phyloP scores from a whole-genome alignment of 768 basidiomycete genomes.

The Fibroporia radiculosa region DNA sequence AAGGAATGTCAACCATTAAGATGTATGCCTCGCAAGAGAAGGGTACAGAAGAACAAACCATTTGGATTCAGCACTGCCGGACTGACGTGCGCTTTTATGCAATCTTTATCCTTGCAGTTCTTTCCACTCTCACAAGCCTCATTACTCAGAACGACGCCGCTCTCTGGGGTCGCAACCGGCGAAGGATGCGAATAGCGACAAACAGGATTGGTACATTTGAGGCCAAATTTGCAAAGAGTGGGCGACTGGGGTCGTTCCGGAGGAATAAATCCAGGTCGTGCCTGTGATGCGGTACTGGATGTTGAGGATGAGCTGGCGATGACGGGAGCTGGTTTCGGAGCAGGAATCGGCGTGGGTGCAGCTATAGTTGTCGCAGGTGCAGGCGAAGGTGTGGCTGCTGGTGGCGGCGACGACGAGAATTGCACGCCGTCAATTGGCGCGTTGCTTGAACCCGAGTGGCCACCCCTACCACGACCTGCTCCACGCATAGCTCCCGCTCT shows the following conservation, averaged over 20 bases:
- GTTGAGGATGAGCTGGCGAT: slow-evolving; percentile 13
- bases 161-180: slow-evolving; percentile 93
- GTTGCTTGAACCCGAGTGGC: slow-evolving; percentile 13
- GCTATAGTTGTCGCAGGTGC: slow-evolving; percentile 13
- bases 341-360: slow-evolving; percentile 15
- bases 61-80: slow-evolving; percentile 69
- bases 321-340: slow-evolving; percentile 1
- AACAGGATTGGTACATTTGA: slow-evolving; percentile 84
- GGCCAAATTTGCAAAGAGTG: slow-evolving; percentile 87
- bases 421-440: slow-evolving; percentile 2
- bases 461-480: slow-evolving; percentile 15
- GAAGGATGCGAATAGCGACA: slow-evolving; percentile 94
- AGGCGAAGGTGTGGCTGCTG: too few species aligned
- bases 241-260: slow-evolving; percentile 83
- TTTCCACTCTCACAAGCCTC: slow-evolving; percentile 88
- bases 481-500: slow-evolving; percentile 17
- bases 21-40: neutral
- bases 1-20: neutral
- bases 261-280: slow-evolving; percentile 42
- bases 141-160: slow-evolving; percentile 89
- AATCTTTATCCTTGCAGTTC: slow-evolving; percentile 90
- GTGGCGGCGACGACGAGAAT: slow-evolving; percentile 4
- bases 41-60: slow-evolving; percentile 30
- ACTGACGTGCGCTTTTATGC: slow-evolving; percentile 85
- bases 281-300: slow-evolving; percentile 18